phyloP scores from a whole-genome alignment of 208 protist genomes.

The Trypanosoma cruzi region DNA sequence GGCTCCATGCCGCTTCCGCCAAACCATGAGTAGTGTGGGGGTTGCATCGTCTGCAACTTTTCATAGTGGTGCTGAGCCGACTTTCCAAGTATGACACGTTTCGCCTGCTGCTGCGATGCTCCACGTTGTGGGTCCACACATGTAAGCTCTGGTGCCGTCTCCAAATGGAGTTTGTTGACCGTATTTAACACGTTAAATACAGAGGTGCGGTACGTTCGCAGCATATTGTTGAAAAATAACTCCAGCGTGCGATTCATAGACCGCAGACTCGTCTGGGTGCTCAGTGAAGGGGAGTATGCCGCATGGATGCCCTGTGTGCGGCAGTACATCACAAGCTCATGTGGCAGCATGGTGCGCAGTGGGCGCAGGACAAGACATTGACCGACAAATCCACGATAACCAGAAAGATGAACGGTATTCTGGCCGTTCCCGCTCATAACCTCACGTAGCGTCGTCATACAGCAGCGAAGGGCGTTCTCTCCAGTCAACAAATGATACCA shows the following conservation, averaged over 20 bases:
- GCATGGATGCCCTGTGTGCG: conserved; percentile 44
- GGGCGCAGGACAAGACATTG: conserved; percentile 60
- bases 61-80: conserved; percentile 30
- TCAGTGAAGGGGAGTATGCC: conserved; percentile 58
- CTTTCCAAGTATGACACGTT: conserved; percentile 34
- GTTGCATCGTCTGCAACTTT: conserved; percentile 3
- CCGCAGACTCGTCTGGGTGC: conserved; percentile 42
- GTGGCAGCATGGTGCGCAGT: conserved; percentile 62
- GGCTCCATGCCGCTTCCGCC: not conserved
- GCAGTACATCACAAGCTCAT: conserved; percentile 65
- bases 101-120: conserved; percentile 11
- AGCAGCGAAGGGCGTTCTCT: conserved; percentile 57
- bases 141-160: conserved; percentile 17
- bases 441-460: conserved; percentile 46
- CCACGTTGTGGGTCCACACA: conserved; percentile 11
- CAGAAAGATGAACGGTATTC: conserved; percentile 39
- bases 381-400: conserved; percentile 42
- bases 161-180: conserved; percentile 46
- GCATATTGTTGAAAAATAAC: conserved; percentile 60
- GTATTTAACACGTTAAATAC: conserved; percentile 88
- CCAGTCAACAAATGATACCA: conserved; percentile 59
- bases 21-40: conserved; percentile 18
- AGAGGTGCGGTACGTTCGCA: conserved; percentile 52
- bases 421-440: conserved; percentile 57
- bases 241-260: conserved; percentile 68